Evolutionary conservation across 2,329 filamentous ascomycete species (phyloP), one percentile per base, ranked within the genome.

Genomic region (Diaporthe ampelina): DNA sequence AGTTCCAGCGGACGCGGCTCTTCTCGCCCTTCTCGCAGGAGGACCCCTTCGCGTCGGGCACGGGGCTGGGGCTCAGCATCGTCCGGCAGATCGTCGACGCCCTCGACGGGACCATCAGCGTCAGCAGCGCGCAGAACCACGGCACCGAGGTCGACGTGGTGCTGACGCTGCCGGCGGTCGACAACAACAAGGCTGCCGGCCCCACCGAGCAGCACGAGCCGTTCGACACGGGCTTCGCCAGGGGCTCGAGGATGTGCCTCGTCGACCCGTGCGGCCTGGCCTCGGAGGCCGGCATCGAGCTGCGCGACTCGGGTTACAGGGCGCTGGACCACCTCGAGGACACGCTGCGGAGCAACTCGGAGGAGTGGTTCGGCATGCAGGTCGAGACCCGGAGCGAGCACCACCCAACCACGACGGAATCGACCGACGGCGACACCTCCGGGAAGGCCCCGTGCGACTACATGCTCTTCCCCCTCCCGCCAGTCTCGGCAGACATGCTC

Each of bases 21-120:
- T 94, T 91, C 78, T 89, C 87, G 0, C 90, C 91, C 0, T 94
- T 93, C 75, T 82, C 86, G 0, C 92, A 94, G 76, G 92, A 94
- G 77, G 87, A 93, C 69, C 82, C 85, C 0, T 80, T 94, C 0
- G 85, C 88, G 0, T 86, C 88, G 0, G 92, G 92, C 0, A 89
- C 90, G 0, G 92, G 92, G 0, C 83, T 94, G 0, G 92, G 93
- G 0, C 81, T 94, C 35, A 91, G 89, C 57, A 89, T 94, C 17
- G 92, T 94, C 2, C 87, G 88, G 21, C 83, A 86, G 72, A 89
- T 94, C 13, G 88, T 92, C 1, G 85, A 87, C 24, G 86, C 89
- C 10, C 83, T 94, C 0, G 86, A 87, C 29, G 92, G 92, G 0
- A 84, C 84, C 1, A 90, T 94, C 56, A 84, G 87, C 1, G 86